Evolutionary conservation across 2,329 filamentous ascomycete species (phyloP).

Genomic region (Leptoxyphium fumago): DNA sequence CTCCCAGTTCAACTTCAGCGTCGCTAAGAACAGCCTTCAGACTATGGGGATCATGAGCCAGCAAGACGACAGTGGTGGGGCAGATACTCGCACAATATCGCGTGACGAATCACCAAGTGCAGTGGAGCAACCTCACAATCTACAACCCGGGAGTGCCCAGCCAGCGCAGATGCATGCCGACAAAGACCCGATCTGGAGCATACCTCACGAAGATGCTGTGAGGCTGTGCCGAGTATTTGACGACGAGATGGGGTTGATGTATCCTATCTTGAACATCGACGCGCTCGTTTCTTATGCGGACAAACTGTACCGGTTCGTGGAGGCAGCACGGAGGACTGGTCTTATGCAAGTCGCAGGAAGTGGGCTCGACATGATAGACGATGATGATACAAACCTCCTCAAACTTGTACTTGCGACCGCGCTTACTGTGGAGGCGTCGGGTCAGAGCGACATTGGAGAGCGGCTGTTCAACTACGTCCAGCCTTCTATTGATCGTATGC

Average conservation of each 20-base stretch:
- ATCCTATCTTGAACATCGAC: constrained; percentile 67
- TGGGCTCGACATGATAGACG: constrained; percentile 44
- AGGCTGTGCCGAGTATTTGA: constrained; percentile 68
- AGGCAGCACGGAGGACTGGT: constrained; percentile 45
- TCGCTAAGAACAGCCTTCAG: constrained; percentile 73
- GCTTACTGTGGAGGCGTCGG: constrained; percentile 62
- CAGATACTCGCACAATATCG: constrained; percentile 5
- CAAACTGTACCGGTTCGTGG: constrained; percentile 57
- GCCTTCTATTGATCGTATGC: constrained; percentile 48
- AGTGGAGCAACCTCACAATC: constrained; percentile 1
- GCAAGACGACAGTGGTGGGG: constrained; percentile 33
- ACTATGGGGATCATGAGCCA: constrained; percentile 71
- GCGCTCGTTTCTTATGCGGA: constrained; percentile 55
- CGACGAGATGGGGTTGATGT: constrained; percentile 86
- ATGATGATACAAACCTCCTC: constrained; percentile 53
- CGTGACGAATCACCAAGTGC: neutral
- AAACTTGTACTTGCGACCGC: constrained; percentile 75
- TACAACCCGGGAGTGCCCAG: constrained; percentile 5
- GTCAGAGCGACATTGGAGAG: constrained; percentile 59
- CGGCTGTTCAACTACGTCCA: constrained; percentile 66
- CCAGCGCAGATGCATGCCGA: constrained; percentile 26
- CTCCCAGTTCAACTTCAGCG: constrained; percentile 68
- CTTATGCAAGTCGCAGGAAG: constrained; percentile 40
- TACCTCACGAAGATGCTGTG: constrained; percentile 65
- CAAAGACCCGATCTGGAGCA: constrained; percentile 67